Base-by-base conservation (phyloP, 139 green algal genomes). In the Chlamydomonas incerta region DNA sequence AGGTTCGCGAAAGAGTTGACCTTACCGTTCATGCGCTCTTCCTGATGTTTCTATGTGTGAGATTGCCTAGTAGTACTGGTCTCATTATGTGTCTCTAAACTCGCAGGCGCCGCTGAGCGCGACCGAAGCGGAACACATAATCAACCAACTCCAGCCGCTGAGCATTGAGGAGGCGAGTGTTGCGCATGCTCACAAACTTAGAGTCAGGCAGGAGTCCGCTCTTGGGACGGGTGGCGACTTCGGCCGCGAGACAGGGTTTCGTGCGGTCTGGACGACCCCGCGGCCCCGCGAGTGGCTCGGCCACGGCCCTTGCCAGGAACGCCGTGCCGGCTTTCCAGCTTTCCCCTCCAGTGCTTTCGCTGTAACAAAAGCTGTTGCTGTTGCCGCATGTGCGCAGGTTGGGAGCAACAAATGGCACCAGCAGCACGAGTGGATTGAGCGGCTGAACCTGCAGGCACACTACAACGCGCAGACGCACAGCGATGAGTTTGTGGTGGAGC, bases 401-500 rank as follows among this genome's bases (percentile, higher is more conserved):
- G 95, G 93, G 46, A 88, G 63, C 17, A 3, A 65, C 9, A 87
- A 87, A 58, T 97, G 93, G 93, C 60, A 93, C 50, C 63, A 88
- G 34, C 94, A 97, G 92, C 92, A 94, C 29, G 79, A 94, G 0
- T 65, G 29, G 28, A 80, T 97, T 23, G 88, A 94, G 50, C 74
- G 85, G 66, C 92, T 97, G 34, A 96, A 96, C 70, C 37, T 94
- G 1, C 92, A 97, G 94, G 95, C 96, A 3, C 96, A 98, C 80
- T 85, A 94, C 66, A 97, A 98, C 74, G 96, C 93, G 0, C 76
- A 91, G 57, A 88, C 72, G 0, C 92, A 96, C 80, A 92, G 92
- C 26, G 94, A 98, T 73, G 96, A 98, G 87, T 98, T 96, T 87
- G 93, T 98, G 0, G 92, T 96, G 69, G 94, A 97, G 82, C 77